These are phyloP conservation scores for Adansonia digitata DNA, from an alignment of 345 rosid genomes.

Conservation along the genomic window DNA sequence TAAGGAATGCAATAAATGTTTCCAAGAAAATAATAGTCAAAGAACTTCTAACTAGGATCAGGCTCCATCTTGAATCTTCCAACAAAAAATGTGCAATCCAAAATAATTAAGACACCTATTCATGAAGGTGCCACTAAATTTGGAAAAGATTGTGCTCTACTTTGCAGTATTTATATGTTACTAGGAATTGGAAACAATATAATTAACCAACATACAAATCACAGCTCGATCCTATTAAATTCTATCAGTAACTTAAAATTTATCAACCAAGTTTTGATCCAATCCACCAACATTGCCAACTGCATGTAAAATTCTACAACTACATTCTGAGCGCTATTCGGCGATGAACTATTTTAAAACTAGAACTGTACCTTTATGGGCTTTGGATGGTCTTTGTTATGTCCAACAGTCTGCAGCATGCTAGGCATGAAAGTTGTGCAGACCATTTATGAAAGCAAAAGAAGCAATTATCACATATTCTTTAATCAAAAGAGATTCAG, in stretches of 20 bases:
- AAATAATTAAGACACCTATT: background rate
- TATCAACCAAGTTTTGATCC: background rate
- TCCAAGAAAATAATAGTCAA: background rate
- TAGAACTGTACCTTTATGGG: conserved; percentile 72
- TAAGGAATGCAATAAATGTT: background rate
- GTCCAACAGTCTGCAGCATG: conserved; percentile 71
- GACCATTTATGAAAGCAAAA: conserved; percentile 41
- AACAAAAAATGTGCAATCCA: background rate
- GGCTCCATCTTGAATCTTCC: background rate
- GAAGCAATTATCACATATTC: background rate
- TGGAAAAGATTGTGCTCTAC: background rate
- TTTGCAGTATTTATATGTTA: background rate
- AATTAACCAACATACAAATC: background rate
- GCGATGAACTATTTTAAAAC: background rate
- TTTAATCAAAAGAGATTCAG: background rate
- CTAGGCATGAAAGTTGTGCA: conserved; percentile 89
- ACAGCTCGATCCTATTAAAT: background rate
- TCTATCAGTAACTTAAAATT: background rate
- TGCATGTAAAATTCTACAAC: background rate
- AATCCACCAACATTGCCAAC: background rate
- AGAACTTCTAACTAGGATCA: background rate
- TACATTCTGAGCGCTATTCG: background rate
- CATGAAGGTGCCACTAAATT: background rate
- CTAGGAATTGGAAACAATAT: background rate
- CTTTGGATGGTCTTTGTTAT: conserved; percentile 89